These are phyloP conservation scores for Wickerhamomyces bisporus DNA, from an alignment of 805 yeast genomes.

Conservation along the genomic window DNA sequence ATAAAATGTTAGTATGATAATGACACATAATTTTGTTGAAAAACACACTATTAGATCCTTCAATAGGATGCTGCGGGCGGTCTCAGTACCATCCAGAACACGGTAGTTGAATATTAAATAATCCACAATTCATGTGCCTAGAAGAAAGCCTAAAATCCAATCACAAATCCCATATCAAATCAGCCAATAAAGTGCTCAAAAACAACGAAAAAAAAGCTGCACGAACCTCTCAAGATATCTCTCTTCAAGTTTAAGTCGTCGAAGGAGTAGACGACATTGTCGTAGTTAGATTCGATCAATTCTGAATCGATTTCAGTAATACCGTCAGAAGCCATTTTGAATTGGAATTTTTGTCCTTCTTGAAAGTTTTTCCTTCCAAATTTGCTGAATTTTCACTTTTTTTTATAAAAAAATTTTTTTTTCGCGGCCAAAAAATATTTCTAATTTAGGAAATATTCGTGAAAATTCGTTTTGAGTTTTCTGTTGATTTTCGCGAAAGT, in stretches of 20 bases:
- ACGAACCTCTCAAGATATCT: conserved; percentile 42
- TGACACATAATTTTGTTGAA: too few relatives aligned
- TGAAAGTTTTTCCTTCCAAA: background rate
- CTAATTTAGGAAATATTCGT: too few relatives aligned
- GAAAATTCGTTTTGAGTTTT: too few relatives aligned
- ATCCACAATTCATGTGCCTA: too few relatives aligned
- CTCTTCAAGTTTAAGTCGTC: conserved; percentile 78
- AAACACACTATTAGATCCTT: too few relatives aligned
- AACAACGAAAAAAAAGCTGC: background rate
- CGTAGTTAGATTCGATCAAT: conserved; percentile 92
- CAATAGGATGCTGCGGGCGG: too few relatives aligned
- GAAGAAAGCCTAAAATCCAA: too few relatives aligned
- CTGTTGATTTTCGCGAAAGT: too few relatives aligned
- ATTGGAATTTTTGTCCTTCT: background rate
- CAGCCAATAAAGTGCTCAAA: background rate
- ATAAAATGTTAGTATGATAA: conserved; percentile 9
- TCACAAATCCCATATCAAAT: background rate
- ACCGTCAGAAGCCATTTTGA: conserved; percentile 49
- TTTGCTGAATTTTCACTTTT: background rate
- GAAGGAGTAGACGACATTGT: conserved; percentile 75
- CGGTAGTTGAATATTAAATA: too few relatives aligned
- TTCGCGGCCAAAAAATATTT: background rate
- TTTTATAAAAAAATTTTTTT: background rate
- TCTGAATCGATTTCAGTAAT: conserved; percentile 76
- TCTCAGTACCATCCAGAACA: too few relatives aligned